Base-by-base conservation (phyloP, 106 monocot genomes). In the Amphibolis antarctica region DNA sequence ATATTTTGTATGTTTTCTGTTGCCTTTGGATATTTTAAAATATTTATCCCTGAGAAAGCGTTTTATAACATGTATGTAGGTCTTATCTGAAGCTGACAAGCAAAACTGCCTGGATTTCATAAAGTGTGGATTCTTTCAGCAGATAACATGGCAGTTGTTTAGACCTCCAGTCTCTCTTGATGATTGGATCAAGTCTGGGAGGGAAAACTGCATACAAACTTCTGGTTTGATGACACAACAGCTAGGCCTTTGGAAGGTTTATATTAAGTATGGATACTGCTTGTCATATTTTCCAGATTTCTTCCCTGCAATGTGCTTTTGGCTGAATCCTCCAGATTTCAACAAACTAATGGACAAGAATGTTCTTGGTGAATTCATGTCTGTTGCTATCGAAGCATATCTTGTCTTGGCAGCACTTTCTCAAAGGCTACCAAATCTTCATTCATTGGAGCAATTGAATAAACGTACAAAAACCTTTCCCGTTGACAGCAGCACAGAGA, bases 221-320 rank as follows among this genome's bases (percentile, higher is more conserved):
- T 80, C 90, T 51, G 28, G 63, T 27, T 50, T 98, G 55, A 82
- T 87, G 78, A 74, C 87, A 44, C 84, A 98, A 66, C 84, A 90
- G 53, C 69, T 98, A 59, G 80, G 96, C 30, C 57, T 98, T 12
- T 98, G 96, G 96, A 98, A 78, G 60, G 85, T 87, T 69, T 98
- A 80, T 63, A 80, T 98, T 60, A 56, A 63, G 15, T 84, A 98
- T 75, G 90, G 90, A 14, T 87, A 85, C 75, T 98, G 96, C 62
- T 58, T 85, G 64, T 10, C 73, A 20, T 78, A 75, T 65, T 98
- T 90, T 57, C 9, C 80, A 24, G 96, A 98, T 63, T 81, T 90
- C 60, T 98, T 98, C 66, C 82, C 85, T 44, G 55, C 75, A 27
- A 66, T 98, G 64, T 87, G 82, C 58, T 65, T 77, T 26, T 98